Conservation (phyloP, 2,329 filamentous ascomycete genomes). For the Hymenoscyphus salicellus region DNA sequence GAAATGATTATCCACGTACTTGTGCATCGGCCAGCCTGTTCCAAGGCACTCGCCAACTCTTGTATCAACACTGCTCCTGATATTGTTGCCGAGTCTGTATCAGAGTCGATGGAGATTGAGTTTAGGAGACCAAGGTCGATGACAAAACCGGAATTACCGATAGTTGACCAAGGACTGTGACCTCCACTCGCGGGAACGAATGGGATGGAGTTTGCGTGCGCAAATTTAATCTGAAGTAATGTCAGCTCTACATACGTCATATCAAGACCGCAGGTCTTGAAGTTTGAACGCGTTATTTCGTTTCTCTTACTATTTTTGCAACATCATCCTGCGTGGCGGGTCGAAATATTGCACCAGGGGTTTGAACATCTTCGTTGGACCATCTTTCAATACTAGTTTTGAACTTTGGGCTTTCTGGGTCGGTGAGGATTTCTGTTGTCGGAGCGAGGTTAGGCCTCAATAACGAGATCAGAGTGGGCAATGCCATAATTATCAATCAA, state of each 20-base stretch:
- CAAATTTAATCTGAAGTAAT: background rate
- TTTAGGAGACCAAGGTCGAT: slow-evolving; percentile 29
- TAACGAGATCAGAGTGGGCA: background rate
- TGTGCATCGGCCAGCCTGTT: slow-evolving; percentile 10
- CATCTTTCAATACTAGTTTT: slow-evolving; percentile 10
- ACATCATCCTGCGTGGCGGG: slow-evolving; percentile 11
- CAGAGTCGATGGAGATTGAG: slow-evolving; percentile 21
- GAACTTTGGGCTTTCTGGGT: slow-evolving; percentile 8
- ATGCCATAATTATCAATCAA: background rate
- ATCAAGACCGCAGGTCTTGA: background rate
- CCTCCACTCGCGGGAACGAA: slow-evolving; percentile 31
- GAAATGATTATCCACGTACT: background rate
- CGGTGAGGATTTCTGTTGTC: slow-evolving; percentile 5
- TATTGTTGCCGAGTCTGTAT: slow-evolving; percentile 17
- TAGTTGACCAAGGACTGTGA: slow-evolving; percentile 32
- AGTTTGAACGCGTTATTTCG: background rate
- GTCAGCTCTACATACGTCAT: background rate
- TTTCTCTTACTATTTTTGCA: slow-evolving; percentile 5
- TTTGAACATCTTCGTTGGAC: slow-evolving; percentile 11
- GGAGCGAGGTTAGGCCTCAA: slow-evolving; percentile 5
- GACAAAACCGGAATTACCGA: slow-evolving; percentile 27
- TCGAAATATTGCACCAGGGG: slow-evolving; percentile 13
- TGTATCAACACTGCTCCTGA: slow-evolving; percentile 19
- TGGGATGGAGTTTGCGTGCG: slow-evolving; percentile 13
- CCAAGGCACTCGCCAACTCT: slow-evolving; percentile 21